A percentile compares a stretch with the other conserved stretches of the same genome.
phyloP scores from a whole-genome alignment of 2,329 filamentous ascomycete species.

The Claviceps pazoutovae region DNA sequence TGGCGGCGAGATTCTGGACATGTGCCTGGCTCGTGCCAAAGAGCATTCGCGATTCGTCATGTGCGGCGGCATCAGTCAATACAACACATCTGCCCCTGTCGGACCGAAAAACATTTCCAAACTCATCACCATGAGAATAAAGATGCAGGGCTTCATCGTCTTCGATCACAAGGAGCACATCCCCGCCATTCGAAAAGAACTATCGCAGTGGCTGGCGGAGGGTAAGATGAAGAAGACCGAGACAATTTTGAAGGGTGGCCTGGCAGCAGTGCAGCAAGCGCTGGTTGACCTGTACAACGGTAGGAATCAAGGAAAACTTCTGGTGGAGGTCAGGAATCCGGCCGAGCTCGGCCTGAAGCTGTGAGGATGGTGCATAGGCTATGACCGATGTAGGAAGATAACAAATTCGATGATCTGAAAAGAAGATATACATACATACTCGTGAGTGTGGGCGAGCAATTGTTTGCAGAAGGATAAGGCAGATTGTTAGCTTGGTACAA shows the following conservation, averaged over 20 bases:
- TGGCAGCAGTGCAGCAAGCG: conserved; percentile 47
- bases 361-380: conserved; percentile 3
- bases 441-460: too few species aligned
- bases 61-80: conserved; percentile 57
- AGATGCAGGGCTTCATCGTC: conserved; percentile 60
- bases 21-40: conserved; percentile 50
- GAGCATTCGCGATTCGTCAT: conserved; percentile 51
- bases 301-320: conserved; percentile 54
- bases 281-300: conserved; percentile 53
- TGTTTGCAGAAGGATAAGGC: too few species aligned
- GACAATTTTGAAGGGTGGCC: conserved; percentile 55
- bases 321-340: conserved; percentile 36
- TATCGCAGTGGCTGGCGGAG: conserved; percentile 54
- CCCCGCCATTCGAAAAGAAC: conserved; percentile 40
- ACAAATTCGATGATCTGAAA: too few species aligned
- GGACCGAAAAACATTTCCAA: conserved; percentile 43
- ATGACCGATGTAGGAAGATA: too few species aligned
- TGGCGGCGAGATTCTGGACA: conserved; percentile 56
- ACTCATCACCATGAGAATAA: conserved; percentile 40
- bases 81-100: conserved; percentile 42
- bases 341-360: conserved; percentile 9
- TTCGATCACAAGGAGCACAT: conserved; percentile 51
- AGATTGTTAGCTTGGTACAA: too few species aligned
- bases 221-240: conserved; percentile 61
- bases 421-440: too few species aligned